Evolutionary conservation across 2,329 filamentous ascomycete genomes (phyloP).

Genomic region (Plectosphaerella sp.): DNA sequence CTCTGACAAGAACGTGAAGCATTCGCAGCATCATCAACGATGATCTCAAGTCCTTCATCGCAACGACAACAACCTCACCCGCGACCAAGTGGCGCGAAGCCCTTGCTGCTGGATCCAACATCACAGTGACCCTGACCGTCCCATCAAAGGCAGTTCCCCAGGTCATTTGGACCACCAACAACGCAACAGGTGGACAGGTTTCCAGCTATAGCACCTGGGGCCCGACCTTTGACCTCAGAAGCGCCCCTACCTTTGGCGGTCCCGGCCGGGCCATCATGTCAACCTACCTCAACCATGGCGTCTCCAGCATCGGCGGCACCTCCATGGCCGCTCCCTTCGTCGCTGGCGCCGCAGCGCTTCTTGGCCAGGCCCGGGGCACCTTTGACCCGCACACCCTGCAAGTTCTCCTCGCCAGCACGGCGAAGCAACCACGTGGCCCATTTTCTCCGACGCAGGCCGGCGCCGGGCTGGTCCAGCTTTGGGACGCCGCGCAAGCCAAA

Average conservation of each 20-base stretch:
- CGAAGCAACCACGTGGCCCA: slow-evolving; percentile 34
- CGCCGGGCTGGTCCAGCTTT: slow-evolving; percentile 54
- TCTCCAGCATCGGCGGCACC: slow-evolving; percentile 35
- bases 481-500: slow-evolving; percentile 51
- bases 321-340: background rate
- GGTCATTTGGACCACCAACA: slow-evolving; percentile 17
- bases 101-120: slow-evolving; percentile 3
- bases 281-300: slow-evolving; percentile 42
- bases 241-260: slow-evolving; percentile 52
- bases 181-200: slow-evolving; percentile 46
- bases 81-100: background rate
- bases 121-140: slow-evolving; percentile 11
- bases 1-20: background rate
- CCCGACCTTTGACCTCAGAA: slow-evolving; percentile 52
- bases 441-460: slow-evolving; percentile 49
- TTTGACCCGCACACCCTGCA: slow-evolving; percentile 44
- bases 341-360: slow-evolving; percentile 40
- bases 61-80: background rate
- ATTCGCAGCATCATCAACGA: background rate
- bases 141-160: slow-evolving; percentile 2
- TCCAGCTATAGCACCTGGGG: slow-evolving; percentile 56
- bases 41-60: background rate
- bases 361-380: slow-evolving; percentile 45
- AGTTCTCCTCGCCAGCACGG: slow-evolving; percentile 43
- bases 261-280: slow-evolving; percentile 56